These are phyloP conservation scores for Ceratocystis cubensis DNA, from an alignment of 2,329 filamentous ascomycete genomes.

Conservation along the genomic window DNA sequence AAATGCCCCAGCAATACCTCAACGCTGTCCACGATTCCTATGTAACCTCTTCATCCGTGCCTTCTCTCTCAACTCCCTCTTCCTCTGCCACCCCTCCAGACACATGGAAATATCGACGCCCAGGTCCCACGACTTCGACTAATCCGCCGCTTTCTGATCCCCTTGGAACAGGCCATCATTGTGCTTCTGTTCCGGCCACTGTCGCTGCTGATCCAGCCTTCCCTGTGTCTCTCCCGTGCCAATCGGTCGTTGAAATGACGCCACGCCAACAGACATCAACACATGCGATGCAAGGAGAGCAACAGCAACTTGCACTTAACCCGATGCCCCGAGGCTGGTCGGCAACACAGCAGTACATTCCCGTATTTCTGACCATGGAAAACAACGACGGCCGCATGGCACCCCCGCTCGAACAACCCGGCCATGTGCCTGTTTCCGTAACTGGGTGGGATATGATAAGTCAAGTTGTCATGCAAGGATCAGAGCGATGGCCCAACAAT, in stretches of 20 bases:
- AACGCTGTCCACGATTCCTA: background rate
- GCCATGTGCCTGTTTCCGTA: background rate
- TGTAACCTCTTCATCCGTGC: background rate
- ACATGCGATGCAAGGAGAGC: background rate
- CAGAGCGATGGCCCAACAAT: background rate
- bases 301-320: background rate
- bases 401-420: background rate
- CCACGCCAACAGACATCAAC: background rate
- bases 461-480: background rate
- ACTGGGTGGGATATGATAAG: conserved; percentile 1
- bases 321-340: conserved; percentile 6
- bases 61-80: conserved; percentile 8
- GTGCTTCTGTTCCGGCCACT: background rate
- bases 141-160: conserved; percentile 2
- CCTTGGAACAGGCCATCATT: conserved; percentile 2
- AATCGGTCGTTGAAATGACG: conserved; percentile 4
- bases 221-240: conserved; percentile 14
- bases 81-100: conserved; percentile 14
- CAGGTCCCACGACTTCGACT: background rate
- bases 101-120: conserved; percentile 10
- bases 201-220: conserved; percentile 9
- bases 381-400: background rate
- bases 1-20: conserved; percentile 6
- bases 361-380: conserved; percentile 8
- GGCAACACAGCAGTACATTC: background rate